Evolutionary conservation across 805 yeast genomes (phyloP), one percentile per base, ranked within the genome.

Genomic region (Candida suzukii): DNA sequence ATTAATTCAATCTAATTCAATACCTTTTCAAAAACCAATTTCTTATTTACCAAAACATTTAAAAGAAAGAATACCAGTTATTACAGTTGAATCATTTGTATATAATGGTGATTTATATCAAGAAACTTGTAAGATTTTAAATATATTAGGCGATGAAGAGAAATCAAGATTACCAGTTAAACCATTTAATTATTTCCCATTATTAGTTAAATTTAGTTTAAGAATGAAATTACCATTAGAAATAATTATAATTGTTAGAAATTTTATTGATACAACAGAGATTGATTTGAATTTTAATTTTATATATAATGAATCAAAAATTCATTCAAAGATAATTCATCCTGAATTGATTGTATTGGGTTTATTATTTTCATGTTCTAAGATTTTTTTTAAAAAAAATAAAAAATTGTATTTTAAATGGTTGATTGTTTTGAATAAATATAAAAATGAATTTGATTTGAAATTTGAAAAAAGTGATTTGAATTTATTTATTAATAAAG

Each of bases 211-310:
- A 42, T 43, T 68, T 1, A 58, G 71, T 3, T 56, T 66, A 3
- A 72, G 73, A 34, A 48, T 73, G 34, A 53, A 73, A 14, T 47
- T 80, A 6, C 76, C 88, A 1, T 66, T 79, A 3, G 73, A 73
- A 31, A 50, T 80, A 2, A 70, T 71, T 21, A 41, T 54, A 0
- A 56, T 68, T 24, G 63, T 67, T 11, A 50, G 53, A 19, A 56
- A 55, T 6, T 38, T 60, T 3, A 44, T 71, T 4, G 39, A 56
- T 34, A 7, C 31, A 32, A 19, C 40, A 2, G 39, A 49, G 1
- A 36, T 58, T 1, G 43, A 49, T 27, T 34, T 56, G 5, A 26
- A n/a, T 26, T 30, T 9, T 34, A 1, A 4, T 40, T 40, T 35
- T 42, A 31, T 11, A n/a, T n/a, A n/a, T n/a, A n/a, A n/a, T n/a